A percentile compares a stretch with the other conserved stretches of the same genome.
Evolutionary conservation across 768 basidiomycete species (phyloP).

Genomic region (Lactarius pseudohatsudake): DNA sequence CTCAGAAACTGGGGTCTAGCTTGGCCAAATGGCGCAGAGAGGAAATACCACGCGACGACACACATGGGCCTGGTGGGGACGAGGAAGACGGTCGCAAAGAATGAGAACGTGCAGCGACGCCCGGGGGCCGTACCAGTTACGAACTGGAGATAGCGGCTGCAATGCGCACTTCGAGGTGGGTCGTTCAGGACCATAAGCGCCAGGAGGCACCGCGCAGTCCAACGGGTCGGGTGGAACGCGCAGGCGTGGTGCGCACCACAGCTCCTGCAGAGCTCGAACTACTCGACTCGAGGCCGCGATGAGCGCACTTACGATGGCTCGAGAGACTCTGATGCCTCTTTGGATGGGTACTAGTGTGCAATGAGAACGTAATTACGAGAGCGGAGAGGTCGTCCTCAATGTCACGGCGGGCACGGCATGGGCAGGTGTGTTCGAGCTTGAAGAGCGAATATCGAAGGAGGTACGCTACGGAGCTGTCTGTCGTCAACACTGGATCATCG

Average conservation of each 20-base stretch:
- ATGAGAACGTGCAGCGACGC: not conserved
- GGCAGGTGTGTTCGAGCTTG: too few species aligned
- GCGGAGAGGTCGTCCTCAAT: not conserved
- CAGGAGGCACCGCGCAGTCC: not conserved
- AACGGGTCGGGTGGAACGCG: slow-evolving; percentile 5
- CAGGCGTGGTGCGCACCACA: not conserved
- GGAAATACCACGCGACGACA: not conserved
- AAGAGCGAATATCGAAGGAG: too few species aligned
- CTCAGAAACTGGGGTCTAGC: too few species aligned
- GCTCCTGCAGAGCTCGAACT: too few species aligned
- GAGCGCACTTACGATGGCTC: not conserved
- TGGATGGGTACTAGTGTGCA: too few species aligned
- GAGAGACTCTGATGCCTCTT: too few species aligned
- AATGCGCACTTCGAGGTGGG: slow-evolving; percentile 1
- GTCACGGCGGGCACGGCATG: too few species aligned
- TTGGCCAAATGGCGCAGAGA: not conserved
- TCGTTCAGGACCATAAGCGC: not conserved
- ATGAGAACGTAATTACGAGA: not conserved
- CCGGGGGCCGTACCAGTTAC: too few species aligned
- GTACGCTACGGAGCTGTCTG: not conserved
- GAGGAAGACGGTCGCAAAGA: slow-evolving; percentile 15
- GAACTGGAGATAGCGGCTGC: slow-evolving; percentile 1
- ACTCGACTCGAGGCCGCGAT: too few species aligned
- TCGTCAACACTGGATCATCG: not conserved
- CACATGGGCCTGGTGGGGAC: not conserved